Base-by-base conservation (phyloP, 345 rosid genomes). In the Linum lewisii region DNA sequence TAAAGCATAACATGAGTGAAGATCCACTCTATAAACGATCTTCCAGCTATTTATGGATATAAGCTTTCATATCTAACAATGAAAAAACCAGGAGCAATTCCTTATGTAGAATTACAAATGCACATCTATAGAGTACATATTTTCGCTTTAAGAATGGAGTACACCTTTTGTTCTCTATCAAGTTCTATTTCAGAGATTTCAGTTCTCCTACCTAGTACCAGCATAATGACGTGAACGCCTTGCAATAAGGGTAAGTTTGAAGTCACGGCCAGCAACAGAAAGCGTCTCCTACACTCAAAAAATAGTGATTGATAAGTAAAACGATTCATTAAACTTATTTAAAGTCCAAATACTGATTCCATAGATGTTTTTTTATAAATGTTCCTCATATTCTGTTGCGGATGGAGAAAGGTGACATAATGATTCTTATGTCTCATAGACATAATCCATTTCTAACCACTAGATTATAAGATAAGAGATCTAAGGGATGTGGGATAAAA, bases 211-310 rank as follows among this genome's bases (percentile, higher is more conserved):
- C 99, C 99, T 85, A 67, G 91, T 89, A 60, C 99, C 99, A 71
- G 99, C 99, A 73, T 76, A 89, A 79, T 89, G 92, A 24, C 99
- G 91, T 54, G 99, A 93, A 37, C 99, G 95, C 72, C 97, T 89
- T n/a, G 97, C 94, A 68, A 93, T 87, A 47, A 93, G 83, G 51
- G 97, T 85, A 59, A 93, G 79, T 62, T 74, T 85, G 68, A 89
- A 78, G 65, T 81, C 82, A 59, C 92, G 80, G 68, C 95, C 99
- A 65, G 85, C 81, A 54, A 78, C 80, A 69, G 85, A 79, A 61
- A 87, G 81, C 13, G 84, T 68, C 62, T 75, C 85, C 99, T 93
- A 26, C 65, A 76, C 59, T 72, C 78, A 78, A 69, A 4, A 57
- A 60, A 51, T 25, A 62, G 69, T 18, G 21, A 38, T 68, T 68